Percentiles rank a stretch among this genome's conserved stretches.
phyloP scores from a whole-genome alignment of 1,284 basidiomycete genomes.

The Singerocomus inundabilis region DNA sequence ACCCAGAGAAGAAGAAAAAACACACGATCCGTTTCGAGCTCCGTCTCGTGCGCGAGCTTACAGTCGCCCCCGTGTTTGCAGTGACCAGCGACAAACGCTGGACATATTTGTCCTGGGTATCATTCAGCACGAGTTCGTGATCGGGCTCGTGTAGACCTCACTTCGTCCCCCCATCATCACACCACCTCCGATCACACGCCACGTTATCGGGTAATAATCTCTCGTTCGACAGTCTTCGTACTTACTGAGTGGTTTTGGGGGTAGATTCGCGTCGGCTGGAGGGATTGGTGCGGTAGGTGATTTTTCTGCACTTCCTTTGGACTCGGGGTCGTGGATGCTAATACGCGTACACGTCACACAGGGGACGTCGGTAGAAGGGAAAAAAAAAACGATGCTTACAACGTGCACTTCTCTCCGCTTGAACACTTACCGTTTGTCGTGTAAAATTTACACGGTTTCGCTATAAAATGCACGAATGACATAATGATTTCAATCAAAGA shows the following conservation, averaged over 20 bases:
- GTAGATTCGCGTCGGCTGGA: conserved; percentile 13
- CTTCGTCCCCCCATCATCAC: conserved; percentile 48
- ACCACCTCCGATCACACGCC: conserved; percentile 50
- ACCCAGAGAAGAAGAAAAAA: neutral
- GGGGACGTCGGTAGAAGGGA: neutral
- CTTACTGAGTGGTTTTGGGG: conserved; percentile 24
- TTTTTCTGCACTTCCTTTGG: neutral
- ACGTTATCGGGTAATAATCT: conserved; percentile 40
- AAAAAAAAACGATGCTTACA: conserved; percentile 44
- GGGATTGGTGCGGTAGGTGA: neutral
- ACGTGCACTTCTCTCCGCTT: conserved; percentile 63
- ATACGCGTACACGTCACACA: conserved; percentile 11
- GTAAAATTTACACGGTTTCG: conserved; percentile 67
- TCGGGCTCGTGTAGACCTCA: conserved; percentile 22
- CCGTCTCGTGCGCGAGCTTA: conserved; percentile 38
- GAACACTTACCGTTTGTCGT: conserved; percentile 48
- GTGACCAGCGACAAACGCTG: conserved; percentile 34
- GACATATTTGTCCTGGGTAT: conserved; percentile 38
- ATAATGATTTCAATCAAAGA: conserved; percentile 9
- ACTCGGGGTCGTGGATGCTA: conserved; percentile 38
- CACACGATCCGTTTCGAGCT: conserved; percentile 20
- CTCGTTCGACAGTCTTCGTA: conserved; percentile 25
- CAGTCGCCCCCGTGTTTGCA: conserved; percentile 42
- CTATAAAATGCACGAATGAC: conserved; percentile 33
- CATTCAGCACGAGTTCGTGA: neutral